These are phyloP conservation scores for Gossypium schwendimanii DNA, from an alignment of 441 rosid genomes.

Conservation along the genomic window DNA sequence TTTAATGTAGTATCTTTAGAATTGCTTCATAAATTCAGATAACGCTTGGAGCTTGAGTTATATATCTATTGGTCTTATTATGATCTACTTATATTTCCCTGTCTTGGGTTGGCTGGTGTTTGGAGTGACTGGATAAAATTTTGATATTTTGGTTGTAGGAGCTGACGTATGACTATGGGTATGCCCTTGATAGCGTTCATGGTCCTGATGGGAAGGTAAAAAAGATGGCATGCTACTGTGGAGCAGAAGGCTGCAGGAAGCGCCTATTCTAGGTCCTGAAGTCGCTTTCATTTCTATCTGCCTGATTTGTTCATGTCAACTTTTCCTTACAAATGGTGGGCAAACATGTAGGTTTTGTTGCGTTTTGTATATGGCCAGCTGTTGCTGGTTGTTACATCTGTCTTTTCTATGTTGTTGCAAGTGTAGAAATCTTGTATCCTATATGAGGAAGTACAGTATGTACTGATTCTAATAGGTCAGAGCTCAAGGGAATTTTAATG, in stretches of 20 bases:
- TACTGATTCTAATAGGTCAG: neutral
- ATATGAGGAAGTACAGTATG: neutral
- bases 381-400: neutral
- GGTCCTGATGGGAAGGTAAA: constrained; percentile 71
- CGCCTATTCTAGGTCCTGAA: constrained; percentile 50
- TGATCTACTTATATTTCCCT: neutral
- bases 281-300: neutral
- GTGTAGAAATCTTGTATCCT: neutral
- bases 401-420: neutral
- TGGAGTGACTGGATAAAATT: constrained; percentile 1
- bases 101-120: neutral
- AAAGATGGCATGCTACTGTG: constrained; percentile 65
- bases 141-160: constrained; percentile 36
- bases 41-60: neutral
- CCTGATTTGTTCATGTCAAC: neutral
- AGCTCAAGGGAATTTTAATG: neutral
- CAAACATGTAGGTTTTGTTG: neutral
- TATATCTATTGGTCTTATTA: neutral
- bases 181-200: constrained; percentile 61
- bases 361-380: neutral
- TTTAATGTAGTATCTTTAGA: neutral
- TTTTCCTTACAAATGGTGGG: neutral
- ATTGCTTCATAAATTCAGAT: neutral
- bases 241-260: constrained; percentile 59
- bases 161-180: constrained; percentile 86